phyloP scores from a whole-genome alignment of 441 rosid species.

The Brassica balearica region DNA sequence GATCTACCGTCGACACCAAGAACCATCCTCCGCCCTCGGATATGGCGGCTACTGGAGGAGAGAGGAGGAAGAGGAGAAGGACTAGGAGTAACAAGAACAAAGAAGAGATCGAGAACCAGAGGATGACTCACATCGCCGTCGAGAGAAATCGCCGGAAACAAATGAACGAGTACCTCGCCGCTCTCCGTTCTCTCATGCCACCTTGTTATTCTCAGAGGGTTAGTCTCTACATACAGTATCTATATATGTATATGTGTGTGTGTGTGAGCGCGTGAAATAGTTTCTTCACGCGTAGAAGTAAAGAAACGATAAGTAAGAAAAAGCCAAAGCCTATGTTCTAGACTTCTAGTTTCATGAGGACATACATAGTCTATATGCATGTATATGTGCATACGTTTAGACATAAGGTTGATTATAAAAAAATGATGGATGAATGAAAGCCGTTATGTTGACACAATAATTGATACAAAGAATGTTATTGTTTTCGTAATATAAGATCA shows the following conservation, averaged over 20 bases:
- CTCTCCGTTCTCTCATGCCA: conserved; percentile 73
- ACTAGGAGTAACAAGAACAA: conserved; percentile 59
- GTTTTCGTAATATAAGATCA: conserved; percentile 24
- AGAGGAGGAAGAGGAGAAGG: conserved; percentile 61
- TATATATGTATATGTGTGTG: not conserved
- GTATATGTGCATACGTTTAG: conserved; percentile 8
- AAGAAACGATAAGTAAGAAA: conserved; percentile 2
- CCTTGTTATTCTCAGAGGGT: conserved; percentile 77
- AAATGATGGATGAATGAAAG: conserved; percentile 25
- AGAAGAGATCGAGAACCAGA: conserved; percentile 73
- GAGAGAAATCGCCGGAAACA: conserved; percentile 82
- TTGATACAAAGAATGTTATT: not conserved
- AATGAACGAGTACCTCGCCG: conserved; percentile 73
- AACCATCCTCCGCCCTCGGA: conserved; percentile 34
- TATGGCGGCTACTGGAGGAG: conserved; percentile 42
- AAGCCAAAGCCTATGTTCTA: conserved; percentile 41
- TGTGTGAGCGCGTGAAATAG: conserved; percentile 34
- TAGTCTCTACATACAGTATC: conserved; percentile 34
- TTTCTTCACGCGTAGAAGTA: conserved; percentile 30
- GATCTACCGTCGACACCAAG: conserved; percentile 25
- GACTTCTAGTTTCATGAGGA: conserved; percentile 36
- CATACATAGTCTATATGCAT: conserved; percentile 22
- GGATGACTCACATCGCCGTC: conserved; percentile 75
- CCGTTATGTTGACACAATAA: conserved; percentile 26
- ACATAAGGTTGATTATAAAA: conserved; percentile 1